These are phyloP conservation scores for Nemania sp. DNA, from an alignment of 2,329 filamentous ascomycete genomes.

Conservation along the genomic window DNA sequence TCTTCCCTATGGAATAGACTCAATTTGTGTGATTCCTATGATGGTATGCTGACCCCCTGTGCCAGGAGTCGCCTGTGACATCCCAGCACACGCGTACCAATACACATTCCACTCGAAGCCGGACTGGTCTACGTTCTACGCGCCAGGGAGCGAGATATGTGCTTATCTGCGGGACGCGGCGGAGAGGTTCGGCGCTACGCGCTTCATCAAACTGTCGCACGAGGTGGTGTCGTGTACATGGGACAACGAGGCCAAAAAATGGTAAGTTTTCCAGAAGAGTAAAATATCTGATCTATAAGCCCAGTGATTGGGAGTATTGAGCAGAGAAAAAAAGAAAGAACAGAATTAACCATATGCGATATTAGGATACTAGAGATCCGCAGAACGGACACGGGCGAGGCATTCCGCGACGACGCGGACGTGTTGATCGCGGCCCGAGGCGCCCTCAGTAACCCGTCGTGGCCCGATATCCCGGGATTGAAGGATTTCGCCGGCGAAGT, in stretches of 20 bases:
- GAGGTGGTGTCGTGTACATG: conserved; percentile 47
- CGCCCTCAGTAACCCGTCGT: conserved; percentile 47
- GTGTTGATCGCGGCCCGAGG: conserved; percentile 49
- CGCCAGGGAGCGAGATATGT: conserved; percentile 52
- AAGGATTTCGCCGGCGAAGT: conserved; percentile 46
- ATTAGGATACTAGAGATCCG: conserved; percentile 42
- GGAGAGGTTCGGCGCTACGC: conserved; percentile 49
- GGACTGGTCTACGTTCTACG: conserved; percentile 56
- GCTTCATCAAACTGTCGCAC: conserved; percentile 51
- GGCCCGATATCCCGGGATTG: conserved; percentile 49
- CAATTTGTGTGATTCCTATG: not conserved
- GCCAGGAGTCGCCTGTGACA: conserved; percentile 41
- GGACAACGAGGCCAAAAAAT: conserved; percentile 45
- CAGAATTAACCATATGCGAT: conserved; percentile 1
- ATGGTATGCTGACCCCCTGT: conserved; percentile 9
- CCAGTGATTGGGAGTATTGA: not conserved
- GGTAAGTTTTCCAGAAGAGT: conserved; percentile 33
- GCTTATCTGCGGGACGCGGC: conserved; percentile 52
- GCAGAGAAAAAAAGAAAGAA: not conserved
- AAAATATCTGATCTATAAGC: no score
- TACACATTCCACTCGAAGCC: conserved; percentile 60
- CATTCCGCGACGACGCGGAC: conserved; percentile 45
- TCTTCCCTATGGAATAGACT: not conserved
- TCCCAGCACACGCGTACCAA: conserved; percentile 56
- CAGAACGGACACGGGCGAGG: conserved; percentile 41